Evolutionary conservation across 1,284 basidiomycete species (phyloP), one percentile per base, ranked within the genome.

Genomic region (Schizophyllum commune): DNA sequence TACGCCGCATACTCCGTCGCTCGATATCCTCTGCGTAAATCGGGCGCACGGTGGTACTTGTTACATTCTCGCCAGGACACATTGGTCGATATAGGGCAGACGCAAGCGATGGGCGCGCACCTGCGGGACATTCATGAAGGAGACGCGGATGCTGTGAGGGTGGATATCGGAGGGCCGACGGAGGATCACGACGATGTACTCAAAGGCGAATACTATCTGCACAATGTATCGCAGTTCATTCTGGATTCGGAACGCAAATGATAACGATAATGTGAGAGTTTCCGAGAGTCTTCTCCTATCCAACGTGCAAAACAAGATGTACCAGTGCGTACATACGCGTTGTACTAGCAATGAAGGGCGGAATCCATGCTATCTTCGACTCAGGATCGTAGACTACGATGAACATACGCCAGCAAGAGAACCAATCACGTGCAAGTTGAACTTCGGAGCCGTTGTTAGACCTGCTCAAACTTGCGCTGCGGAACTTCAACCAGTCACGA

Each of bases 31-130:
- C 19, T 55, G 2, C 53, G 27, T 13, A 68, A 59, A 47, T 68
- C 68, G 17, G 72, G 75, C 59, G 77, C 85, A 47, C 73, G 68
- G 15, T 92, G 90, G 91, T 73, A 89, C 27, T 70, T 92, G 58
- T 74, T 92, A 60, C 89, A 92, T 70, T 91, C 89, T 2, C 76
- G 71, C 58, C 85, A 81, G n/a, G 90, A 92, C 68, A 80, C 77
- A 1, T 78, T 89, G 51, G 79, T 92, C 32, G 82, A 92, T 67
- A 61, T 71, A n/a, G 65, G 70, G 19, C 90, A 92, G 73, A 85
- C 85, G 67, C 69, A 82, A 60, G 69, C 66, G 9, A 87, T 91
- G 74, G 77, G 80, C 63, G 71, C 71, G 0, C 83, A 80, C 66
- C 75, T 92, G n/a, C 67, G 64, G 52, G 63, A 68, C 19, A 66